Evolutionary conservation across 2,329 filamentous ascomycete species (phyloP).

Genomic region (Calonectria pseudoturangicola): DNA sequence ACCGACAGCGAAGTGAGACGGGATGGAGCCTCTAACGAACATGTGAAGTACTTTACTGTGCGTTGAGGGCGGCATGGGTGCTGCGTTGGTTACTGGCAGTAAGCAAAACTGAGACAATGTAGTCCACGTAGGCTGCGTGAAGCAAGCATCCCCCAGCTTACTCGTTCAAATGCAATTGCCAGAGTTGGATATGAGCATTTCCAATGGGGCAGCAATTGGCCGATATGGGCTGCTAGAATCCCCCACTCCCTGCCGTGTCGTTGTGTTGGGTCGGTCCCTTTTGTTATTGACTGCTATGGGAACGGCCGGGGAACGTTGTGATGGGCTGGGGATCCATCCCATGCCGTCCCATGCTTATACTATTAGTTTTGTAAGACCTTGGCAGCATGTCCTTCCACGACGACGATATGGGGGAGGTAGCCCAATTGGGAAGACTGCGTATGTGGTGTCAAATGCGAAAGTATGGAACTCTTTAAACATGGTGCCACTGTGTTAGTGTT

Average conservation of each 20-base stretch:
- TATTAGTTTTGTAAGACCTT: conserved; percentile 6
- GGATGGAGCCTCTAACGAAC: conserved; percentile 5
- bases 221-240: conserved; percentile 25
- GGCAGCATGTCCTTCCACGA: conserved; percentile 20
- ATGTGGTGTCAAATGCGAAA: background rate
- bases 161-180: conserved; percentile 10
- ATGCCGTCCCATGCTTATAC: conserved; percentile 24
- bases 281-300: conserved; percentile 38
- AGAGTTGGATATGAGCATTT: conserved; percentile 26
- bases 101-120: conserved; percentile 24
- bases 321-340: conserved; percentile 42
- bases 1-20: background rate
- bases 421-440: conserved; percentile 1
- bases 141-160: conserved; percentile 37
- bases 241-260: conserved; percentile 33
- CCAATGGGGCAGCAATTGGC: conserved; percentile 25
- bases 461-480: background rate
- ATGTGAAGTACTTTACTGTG: background rate
- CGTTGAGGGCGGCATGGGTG: background rate
- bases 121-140: conserved; percentile 33
- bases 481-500: background rate
- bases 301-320: conserved; percentile 45
- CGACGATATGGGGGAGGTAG: background rate
- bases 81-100: conserved; percentile 2
- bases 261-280: conserved; percentile 31